phyloP scores from a whole-genome alignment of 2,329 filamentous ascomycete genomes.

The Fusarium sp. region DNA sequence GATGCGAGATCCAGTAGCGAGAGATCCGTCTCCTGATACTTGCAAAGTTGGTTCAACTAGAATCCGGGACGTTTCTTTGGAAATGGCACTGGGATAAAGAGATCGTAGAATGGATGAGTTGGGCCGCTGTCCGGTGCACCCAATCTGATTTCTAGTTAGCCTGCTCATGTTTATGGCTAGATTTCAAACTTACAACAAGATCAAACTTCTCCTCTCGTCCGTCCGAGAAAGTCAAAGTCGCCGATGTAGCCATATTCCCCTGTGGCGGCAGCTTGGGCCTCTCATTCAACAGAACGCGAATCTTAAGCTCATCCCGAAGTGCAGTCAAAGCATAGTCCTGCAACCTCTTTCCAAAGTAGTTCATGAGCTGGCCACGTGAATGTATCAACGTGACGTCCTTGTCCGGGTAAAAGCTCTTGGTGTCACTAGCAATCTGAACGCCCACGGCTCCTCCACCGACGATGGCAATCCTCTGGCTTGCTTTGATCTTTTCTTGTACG shows the following conservation, averaged over 20 bases:
- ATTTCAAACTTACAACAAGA: neutral
- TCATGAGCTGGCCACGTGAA: slow-evolving; percentile 2
- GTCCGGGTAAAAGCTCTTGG: neutral
- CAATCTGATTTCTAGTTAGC: neutral
- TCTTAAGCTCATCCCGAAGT: neutral
- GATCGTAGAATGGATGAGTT: neutral
- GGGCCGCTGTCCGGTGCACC: slow-evolving; percentile 11
- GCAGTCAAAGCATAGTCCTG: neutral
- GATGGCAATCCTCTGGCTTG: neutral
- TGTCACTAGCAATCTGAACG: slow-evolving; percentile 11
- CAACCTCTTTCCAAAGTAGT: neutral
- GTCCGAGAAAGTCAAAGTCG: neutral
- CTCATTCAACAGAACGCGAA: neutral
- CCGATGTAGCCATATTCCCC: neutral
- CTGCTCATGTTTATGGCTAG: neutral
- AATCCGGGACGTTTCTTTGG: neutral
- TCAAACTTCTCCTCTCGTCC: neutral
- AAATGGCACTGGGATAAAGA: neutral
- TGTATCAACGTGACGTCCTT: slow-evolving; percentile 10
- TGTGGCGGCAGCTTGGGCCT: neutral
- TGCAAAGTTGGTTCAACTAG: slow-evolving; percentile 3
- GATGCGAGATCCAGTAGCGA: neutral
- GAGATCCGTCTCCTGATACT: neutral
- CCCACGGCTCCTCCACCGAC: slow-evolving; percentile 16
- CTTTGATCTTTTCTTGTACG: neutral